Percentiles rank a stretch among this genome's conserved stretches.
These are phyloP conservation scores for Massarina eburnea DNA, from an alignment of 2,329 filamentous ascomycete species.

Conservation along the genomic window DNA sequence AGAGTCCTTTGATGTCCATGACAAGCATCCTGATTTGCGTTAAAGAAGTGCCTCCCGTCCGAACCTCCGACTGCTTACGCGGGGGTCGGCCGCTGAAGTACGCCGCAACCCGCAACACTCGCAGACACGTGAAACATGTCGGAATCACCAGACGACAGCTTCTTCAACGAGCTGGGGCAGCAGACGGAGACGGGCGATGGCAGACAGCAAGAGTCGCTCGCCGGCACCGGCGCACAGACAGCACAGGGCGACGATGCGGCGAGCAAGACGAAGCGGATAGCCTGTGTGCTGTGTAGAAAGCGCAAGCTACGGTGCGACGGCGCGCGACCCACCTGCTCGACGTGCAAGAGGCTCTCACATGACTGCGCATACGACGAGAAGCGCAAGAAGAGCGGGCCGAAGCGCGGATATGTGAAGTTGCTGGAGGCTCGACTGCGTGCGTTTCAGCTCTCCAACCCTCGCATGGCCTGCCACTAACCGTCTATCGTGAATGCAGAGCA, in stretches of 20 bases:
- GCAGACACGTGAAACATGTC: slow-evolving; percentile 11
- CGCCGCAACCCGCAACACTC: slow-evolving; percentile 4
- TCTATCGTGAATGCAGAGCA: slow-evolving; percentile 63
- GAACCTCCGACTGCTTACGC: slow-evolving; percentile 20
- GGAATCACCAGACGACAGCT: slow-evolving; percentile 48
- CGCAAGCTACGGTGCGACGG: slow-evolving; percentile 92
- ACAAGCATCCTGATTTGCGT: neutral
- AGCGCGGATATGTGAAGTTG: slow-evolving; percentile 91
- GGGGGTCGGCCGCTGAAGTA: slow-evolving; percentile 4
- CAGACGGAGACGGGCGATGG: slow-evolving; percentile 30
- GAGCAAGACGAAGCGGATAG: slow-evolving; percentile 73
- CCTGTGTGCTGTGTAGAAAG: slow-evolving; percentile 91
- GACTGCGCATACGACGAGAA: slow-evolving; percentile 90
- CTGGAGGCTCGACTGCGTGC: slow-evolving; percentile 88
- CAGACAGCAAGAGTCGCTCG: slow-evolving; percentile 34
- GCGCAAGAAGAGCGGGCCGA: slow-evolving; percentile 90
- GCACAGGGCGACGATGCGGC: slow-evolving; percentile 46
- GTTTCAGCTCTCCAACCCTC: slow-evolving; percentile 36
- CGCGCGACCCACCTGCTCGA: slow-evolving; percentile 79
- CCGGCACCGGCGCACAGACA: slow-evolving; percentile 45
- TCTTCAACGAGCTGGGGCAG: slow-evolving; percentile 60
- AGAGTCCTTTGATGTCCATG: neutral
- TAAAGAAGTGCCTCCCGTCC: slow-evolving; percentile 1
- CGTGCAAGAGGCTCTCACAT: slow-evolving; percentile 83
- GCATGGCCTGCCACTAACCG: slow-evolving; percentile 5